These are phyloP conservation scores for Agaricus subrufescens DNA, from an alignment of 768 basidiomycete genomes.

Conservation along the genomic window DNA sequence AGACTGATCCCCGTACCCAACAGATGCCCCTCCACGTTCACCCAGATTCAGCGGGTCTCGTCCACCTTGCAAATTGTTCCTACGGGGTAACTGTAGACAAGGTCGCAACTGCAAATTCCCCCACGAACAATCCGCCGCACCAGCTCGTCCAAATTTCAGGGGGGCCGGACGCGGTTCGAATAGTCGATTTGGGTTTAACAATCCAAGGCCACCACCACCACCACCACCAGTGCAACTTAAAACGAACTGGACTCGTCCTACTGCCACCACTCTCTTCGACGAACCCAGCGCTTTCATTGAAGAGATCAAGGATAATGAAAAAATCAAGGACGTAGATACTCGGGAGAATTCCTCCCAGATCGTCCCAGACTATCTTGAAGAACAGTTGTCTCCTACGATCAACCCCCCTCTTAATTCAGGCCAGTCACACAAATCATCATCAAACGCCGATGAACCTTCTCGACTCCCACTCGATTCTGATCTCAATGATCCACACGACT, in stretches of 20 bases:
- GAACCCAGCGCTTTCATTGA: not conserved
- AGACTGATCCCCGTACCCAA: not conserved
- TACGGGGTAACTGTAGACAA: not conserved
- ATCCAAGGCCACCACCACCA: not conserved
- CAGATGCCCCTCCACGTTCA: not conserved
- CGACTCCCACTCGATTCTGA: too few relatives aligned
- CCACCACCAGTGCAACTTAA: not conserved
- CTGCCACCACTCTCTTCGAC: not conserved
- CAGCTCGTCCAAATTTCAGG: not conserved
- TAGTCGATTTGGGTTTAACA: not conserved
- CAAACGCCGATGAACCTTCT: too few relatives aligned
- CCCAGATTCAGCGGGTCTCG: not conserved
- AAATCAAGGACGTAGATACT: not conserved
- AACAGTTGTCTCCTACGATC: not conserved
- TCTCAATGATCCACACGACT: too few relatives aligned
- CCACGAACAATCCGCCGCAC: not conserved
- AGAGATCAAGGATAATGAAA: not conserved
- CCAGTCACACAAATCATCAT: not conserved
- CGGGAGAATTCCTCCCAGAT: not conserved
- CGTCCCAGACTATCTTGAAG: not conserved
- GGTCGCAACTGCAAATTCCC: not conserved
- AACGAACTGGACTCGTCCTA: not conserved
- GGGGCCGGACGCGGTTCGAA: not conserved
- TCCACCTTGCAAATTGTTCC: not conserved
- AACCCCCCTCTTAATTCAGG: not conserved